Evolutionary conservation across 2,329 filamentous ascomycete genomes (phyloP).

Genomic region (Xylariaceae sp.): DNA sequence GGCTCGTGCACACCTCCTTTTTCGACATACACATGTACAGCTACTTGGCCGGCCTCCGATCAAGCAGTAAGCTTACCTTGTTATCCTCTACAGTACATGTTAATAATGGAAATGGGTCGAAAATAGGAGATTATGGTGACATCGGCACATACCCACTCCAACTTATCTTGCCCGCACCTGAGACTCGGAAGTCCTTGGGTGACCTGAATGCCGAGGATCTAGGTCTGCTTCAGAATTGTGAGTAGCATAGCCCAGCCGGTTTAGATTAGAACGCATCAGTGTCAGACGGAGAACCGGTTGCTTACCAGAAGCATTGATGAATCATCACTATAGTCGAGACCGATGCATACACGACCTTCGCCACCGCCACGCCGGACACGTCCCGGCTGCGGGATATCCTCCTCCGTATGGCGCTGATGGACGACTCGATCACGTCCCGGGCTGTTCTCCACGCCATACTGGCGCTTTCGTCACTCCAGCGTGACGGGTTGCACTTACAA

Average conservation of each 20-base stretch:
- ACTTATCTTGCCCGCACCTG: too few species aligned
- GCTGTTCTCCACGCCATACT: conserved; percentile 14
- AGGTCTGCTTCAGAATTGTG: conserved; percentile 12
- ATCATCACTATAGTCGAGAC: conserved; percentile 10
- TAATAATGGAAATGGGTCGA: conserved; percentile 2
- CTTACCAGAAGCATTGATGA: too few species aligned
- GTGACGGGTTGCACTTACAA: conserved; percentile 12
- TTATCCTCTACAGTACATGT: background rate
- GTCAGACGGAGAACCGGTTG: too few species aligned
- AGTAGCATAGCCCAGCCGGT: too few species aligned
- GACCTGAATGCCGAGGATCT: conserved; percentile 9
- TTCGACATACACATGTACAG: conserved; percentile 15
- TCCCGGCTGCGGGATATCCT: conserved; percentile 8
- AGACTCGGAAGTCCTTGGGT: too few species aligned
- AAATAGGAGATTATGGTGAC: conserved; percentile 1
- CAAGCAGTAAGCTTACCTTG: conserved; percentile 5
- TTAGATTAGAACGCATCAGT: too few species aligned
- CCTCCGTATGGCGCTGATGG: conserved; percentile 7
- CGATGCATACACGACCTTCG: conserved; percentile 7
- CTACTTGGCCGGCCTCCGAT: conserved; percentile 10
- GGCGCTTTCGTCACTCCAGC: conserved; percentile 12
- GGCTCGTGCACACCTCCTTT: conserved; percentile 12
- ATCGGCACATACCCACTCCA: conserved; percentile 1
- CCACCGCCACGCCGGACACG: conserved; percentile 4
- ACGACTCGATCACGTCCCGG: conserved; percentile 8